Evolutionary conservation across 2,329 filamentous ascomycete genomes (phyloP), one percentile per base, ranked within the genome.

Genomic region (Macroventuria anomochaeta): DNA sequence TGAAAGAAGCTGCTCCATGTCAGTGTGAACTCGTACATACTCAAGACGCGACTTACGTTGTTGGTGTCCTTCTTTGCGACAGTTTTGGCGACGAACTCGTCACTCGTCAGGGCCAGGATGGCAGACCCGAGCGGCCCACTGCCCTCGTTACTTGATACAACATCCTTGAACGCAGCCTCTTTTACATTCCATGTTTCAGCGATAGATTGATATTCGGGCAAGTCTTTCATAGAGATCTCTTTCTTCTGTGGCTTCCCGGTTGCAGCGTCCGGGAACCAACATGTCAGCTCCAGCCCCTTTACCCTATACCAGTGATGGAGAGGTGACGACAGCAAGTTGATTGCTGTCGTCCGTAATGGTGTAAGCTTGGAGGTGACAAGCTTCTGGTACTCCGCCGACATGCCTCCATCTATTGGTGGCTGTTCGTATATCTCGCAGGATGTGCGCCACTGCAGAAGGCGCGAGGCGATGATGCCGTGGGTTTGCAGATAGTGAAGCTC

Each of bases 401-500:
- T 85, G 43, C 90, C 88, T 38, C 91, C 90, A 55, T 97, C 95
- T 47, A 96, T 80, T 4, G 93, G 95, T n/a, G 93, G 88, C 44
- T 86, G 83, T 44, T 97, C 83, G 25, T 89, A 77, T 52, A 96
- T 84, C 71, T 93, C 87, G 59, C 88, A 86, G 47, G 91, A 88
- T 4, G 90, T 89, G 63, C 96, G 85, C 83, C 88, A 93, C 71
- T 89, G 90, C 11, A 96, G 83, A 31, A 96, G 81, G 40, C 90
- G 86, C 20, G 91, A 82, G 23, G 90, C 86, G 60, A 97, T 85
- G 36, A 97, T 79, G 28, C 91, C 95, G 44, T 85, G 87, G 53
- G 91, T 92, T 42, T 97, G 81, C 73, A 97, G 97, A 74, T 91
- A 89, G 72, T 93, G 93, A 15, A 97, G 81, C 75, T 99, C 95